Conservation (phyloP, 768 basidiomycete species). For the Erythrobasidium yunnanense region DNA sequence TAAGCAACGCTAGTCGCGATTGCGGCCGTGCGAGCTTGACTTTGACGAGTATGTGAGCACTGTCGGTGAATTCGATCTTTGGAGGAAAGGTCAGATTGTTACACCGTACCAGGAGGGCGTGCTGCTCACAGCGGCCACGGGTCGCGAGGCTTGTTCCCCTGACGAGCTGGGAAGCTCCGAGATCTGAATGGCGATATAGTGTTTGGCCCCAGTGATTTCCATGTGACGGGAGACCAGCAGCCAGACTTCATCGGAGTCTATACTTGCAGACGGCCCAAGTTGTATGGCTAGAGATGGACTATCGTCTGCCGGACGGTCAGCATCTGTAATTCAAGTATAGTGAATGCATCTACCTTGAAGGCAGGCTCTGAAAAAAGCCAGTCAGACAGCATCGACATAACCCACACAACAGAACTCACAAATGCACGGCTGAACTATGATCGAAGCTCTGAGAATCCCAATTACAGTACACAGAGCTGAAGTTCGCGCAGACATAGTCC, state of each 20-base stretch:
- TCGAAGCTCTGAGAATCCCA: conserved; percentile 19
- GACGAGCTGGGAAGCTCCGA: no score
- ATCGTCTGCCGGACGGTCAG: neutral
- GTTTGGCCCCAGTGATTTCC: neutral
- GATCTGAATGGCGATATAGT: neutral
- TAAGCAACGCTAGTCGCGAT: neutral
- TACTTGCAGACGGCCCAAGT: conserved; percentile 4
- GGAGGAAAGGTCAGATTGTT: neutral
- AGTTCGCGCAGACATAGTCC: conserved; percentile 20
- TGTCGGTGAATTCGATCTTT: conserved; percentile 11
- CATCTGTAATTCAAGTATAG: neutral
- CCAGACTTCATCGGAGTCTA: conserved; percentile 10
- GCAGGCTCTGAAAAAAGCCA: no score
- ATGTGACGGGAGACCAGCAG: conserved; percentile 4
- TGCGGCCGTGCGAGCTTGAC: conserved; percentile 2
- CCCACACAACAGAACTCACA: conserved; percentile 8
- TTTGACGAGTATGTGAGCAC: conserved; percentile 16
- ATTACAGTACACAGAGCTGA: conserved; percentile 19
- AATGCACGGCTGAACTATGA: neutral
- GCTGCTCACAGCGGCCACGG: no score
- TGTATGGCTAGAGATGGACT: neutral
- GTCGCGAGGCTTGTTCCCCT: no score
- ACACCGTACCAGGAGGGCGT: neutral
- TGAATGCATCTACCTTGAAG: neutral
- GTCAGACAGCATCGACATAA: no score